Evolutionary conservation across 2,329 filamentous ascomycete species (phyloP), one percentile per base, ranked within the genome.

Genomic region (Fusarium sp.): DNA sequence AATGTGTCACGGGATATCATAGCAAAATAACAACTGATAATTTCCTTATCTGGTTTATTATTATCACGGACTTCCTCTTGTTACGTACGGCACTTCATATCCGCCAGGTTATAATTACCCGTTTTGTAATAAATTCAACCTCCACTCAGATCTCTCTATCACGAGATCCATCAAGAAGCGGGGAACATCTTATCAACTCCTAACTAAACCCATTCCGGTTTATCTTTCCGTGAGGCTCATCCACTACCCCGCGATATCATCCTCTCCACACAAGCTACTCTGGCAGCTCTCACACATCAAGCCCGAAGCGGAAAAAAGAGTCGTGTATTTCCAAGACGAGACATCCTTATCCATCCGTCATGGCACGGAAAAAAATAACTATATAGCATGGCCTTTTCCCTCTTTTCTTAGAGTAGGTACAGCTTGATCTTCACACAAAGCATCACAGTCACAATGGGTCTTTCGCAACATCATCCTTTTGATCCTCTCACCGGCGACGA

Each of bases 401-500:
- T 10, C n/a, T 20, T 50, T 13, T 13, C 10, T 18, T 21, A 11
- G 42, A 29, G 35, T n/a, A 46, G 35, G 35, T n/a, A 46, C 38
- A 37, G 5, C 11, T 10, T 48, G 26, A 23, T 39, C 38, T 49
- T 37, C n/a, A 39, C 20, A 43, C 18, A 41, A 41, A 70, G 4
- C 4, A 23, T 10, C n/a, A 28, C 24, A 52, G 24, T 43, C 4
- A 50, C 15, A 33, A 70, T 71, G 68, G 58, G 60, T 26, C 31
- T 64, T 20, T 42, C 65, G 9, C 59, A 65, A 49, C 53, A 65
- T 39, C 74, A 76, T 21, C 74, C 74, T 16, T 76, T 76, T 57
- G 74, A 76, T 44, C 74, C 74, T 37, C 73, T 76, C 59, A 42
- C 69, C 3, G 94, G 97, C 80, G 97, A 97, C 72, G 89, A 92